Evolutionary conservation across 2,329 filamentous ascomycete genomes (phyloP), one percentile per base, ranked within the genome.

Genomic region (Claviceps citrina): DNA sequence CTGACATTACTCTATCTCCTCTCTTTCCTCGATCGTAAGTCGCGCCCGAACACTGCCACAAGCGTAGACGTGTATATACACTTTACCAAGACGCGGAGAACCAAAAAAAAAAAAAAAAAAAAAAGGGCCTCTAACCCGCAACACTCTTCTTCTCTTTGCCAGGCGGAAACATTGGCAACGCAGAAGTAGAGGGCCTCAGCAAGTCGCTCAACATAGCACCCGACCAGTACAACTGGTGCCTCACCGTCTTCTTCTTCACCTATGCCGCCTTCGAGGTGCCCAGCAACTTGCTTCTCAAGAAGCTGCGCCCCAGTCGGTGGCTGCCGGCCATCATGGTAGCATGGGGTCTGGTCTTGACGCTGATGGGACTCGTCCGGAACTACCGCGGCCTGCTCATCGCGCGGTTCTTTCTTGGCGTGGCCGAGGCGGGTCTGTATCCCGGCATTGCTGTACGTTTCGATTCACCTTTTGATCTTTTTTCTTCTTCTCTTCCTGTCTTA

Each of bases 231-330:
- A 87, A 86, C 57, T 67, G 74, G 50, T 70, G 75, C 36, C 65
- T 81, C 5, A 68, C 67, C 4, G 73, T 85, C 44, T 91, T 93
- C 65, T 91, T 89, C 65, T 73, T 89, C 46, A 57, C 79, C 2
- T 93, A 91, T 53, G 68, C 80, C 2, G 65, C 80, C 16, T 84
- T 84, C 46, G 83, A 89, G 53, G 73, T 80, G 0, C 64, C 83
- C n/a, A 84, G 78, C 41, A 91, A 91, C 50, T 58, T 89, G 10
- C 59, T 89, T 7, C 71, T 91, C 41, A 91, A 89, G 57, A 72
- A 69, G 12, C 63, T 86, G 38, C 70, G 78, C 0, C 84, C 84
- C 0, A 81, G 75, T 30, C 61, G 83, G 37, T 93, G 86, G 63
- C 69, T 89, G 19, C 79, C 84, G 0, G 59, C 68, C 5, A 89